These are phyloP conservation scores for Ogataea sp. DNA, from an alignment of 805 yeast genomes.

Conservation along the genomic window DNA sequence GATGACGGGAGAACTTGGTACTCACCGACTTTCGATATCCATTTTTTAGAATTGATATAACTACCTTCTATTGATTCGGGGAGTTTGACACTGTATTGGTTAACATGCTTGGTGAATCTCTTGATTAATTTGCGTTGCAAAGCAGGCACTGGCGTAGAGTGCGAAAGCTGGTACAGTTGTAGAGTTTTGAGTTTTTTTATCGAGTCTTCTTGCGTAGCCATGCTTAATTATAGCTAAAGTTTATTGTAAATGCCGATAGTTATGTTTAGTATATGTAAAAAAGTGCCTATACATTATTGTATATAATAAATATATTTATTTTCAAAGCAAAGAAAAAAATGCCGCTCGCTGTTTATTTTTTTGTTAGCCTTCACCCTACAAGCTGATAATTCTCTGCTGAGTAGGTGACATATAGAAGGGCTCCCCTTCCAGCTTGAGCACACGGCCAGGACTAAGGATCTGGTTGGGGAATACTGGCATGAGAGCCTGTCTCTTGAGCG, in stretches of 20 bases:
- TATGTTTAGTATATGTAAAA: too few species aligned
- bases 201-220: not conserved
- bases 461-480: not conserved
- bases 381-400: too few species aligned
- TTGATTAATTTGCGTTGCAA: slow-evolving; percentile 12
- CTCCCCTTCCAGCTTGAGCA: not conserved
- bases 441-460: not conserved
- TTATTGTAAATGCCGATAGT: too few species aligned
- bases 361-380: not conserved
- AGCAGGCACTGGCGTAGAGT: slow-evolving; percentile 5
- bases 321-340: slow-evolving; percentile 4
- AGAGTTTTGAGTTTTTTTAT: slow-evolving; percentile 2
- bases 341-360: slow-evolving; percentile 5
- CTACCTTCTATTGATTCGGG: slow-evolving; percentile 8
- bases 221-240: too few species aligned
- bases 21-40: slow-evolving; percentile 1
- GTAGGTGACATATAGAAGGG: too few species aligned
- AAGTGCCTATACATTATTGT: too few species aligned
- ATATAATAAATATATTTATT: too few species aligned
- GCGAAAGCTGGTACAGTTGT: slow-evolving; percentile 13
- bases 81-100: slow-evolving; percentile 7
- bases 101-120: slow-evolving; percentile 7
- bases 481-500: slow-evolving; percentile 5
- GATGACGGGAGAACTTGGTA: too few species aligned
- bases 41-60: not conserved